phyloP scores from a whole-genome alignment of 768 basidiomycete genomes.

The Tubosaeta brunneosetosa region DNA sequence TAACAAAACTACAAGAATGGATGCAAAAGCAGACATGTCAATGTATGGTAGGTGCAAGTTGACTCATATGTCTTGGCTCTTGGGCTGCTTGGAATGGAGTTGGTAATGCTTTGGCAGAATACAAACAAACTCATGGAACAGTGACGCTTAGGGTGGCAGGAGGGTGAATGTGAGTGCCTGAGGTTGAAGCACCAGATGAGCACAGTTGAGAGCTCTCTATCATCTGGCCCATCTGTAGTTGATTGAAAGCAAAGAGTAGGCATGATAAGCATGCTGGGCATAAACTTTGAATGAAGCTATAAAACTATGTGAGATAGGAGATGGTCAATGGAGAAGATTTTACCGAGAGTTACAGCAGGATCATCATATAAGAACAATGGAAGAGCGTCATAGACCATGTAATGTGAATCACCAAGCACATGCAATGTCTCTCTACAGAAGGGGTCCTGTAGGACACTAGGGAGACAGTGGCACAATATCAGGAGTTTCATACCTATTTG shows the following conservation, averaged over 20 bases:
- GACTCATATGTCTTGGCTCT: too few relatives aligned
- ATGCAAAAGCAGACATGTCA: too few relatives aligned
- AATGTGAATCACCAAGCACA: constrained; percentile 93
- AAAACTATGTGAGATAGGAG: neutral
- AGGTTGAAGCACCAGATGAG: constrained; percentile 96
- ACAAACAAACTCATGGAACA: constrained; percentile 21
- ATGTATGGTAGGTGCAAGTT: too few relatives aligned
- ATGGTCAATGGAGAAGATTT: constrained; percentile 15
- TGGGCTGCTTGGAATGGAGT: constrained; percentile 41
- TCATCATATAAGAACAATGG: constrained; percentile 92
- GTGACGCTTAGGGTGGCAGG: constrained; percentile 74
- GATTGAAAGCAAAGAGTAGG: constrained; percentile 84
- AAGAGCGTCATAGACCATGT: constrained; percentile 95
- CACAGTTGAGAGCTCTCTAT: constrained; percentile 74
- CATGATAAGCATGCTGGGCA: constrained; percentile 90
- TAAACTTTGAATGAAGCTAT: constrained; percentile 94
- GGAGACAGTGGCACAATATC: neutral
- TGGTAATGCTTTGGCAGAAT: neutral
- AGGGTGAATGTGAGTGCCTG: constrained; percentile 79
- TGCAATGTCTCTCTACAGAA: constrained; percentile 81
- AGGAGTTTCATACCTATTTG: constrained; percentile 45
- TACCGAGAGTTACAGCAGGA: constrained; percentile 78
- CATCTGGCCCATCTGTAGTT: constrained; percentile 87
- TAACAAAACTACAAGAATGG: too few relatives aligned
- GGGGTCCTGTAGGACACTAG: constrained; percentile 53